These are phyloP conservation scores for Hypoxylon intermedium DNA, from an alignment of 495 filamentous ascomycete genomes.

Conservation along the genomic window DNA sequence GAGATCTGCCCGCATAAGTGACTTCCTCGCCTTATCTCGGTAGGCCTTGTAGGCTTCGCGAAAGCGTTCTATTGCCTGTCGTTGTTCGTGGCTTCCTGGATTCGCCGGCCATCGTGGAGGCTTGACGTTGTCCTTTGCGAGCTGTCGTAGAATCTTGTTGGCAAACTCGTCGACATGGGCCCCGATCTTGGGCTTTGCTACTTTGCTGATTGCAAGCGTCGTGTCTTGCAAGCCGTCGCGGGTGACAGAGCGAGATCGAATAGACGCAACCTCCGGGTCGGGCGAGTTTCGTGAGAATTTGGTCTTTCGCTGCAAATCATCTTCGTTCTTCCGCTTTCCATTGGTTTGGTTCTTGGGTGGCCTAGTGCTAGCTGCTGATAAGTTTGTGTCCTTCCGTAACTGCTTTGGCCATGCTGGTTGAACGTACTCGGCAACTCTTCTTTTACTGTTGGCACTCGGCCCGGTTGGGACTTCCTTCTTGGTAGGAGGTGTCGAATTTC, in stretches of 20 bases:
- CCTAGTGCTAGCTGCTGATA: neutral
- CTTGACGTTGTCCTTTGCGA: conserved; percentile 51
- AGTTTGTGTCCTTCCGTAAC: neutral
- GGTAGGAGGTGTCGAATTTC: neutral
- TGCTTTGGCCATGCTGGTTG: conserved; percentile 38
- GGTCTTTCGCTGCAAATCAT: conserved; percentile 4
- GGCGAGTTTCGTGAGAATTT: conserved; percentile 22
- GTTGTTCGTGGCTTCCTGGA: conserved; percentile 50
- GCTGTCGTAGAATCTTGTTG: conserved; percentile 49
- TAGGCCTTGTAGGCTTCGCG: conserved; percentile 65
- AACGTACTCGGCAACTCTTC: conserved; percentile 25
- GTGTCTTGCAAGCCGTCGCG: neutral
- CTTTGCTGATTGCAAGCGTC: neutral
- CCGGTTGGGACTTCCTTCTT: neutral
- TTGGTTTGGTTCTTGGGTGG: conserved; percentile 5
- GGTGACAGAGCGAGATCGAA: conserved; percentile 1
- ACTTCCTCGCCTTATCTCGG: conserved; percentile 69
- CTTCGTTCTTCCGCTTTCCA: conserved; percentile 22
- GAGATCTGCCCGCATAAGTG: conserved; percentile 73
- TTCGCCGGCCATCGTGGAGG: conserved; percentile 54
- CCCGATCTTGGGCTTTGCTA: neutral
- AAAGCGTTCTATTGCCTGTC: conserved; percentile 51
- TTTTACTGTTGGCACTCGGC: neutral
- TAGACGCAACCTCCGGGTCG: conserved; percentile 1
- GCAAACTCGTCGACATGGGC: conserved; percentile 43